Evolutionary conservation across 306 rosid species (phyloP), one percentile per base, ranked within the genome.

Genomic region (Cyclanthera cordifolia): DNA sequence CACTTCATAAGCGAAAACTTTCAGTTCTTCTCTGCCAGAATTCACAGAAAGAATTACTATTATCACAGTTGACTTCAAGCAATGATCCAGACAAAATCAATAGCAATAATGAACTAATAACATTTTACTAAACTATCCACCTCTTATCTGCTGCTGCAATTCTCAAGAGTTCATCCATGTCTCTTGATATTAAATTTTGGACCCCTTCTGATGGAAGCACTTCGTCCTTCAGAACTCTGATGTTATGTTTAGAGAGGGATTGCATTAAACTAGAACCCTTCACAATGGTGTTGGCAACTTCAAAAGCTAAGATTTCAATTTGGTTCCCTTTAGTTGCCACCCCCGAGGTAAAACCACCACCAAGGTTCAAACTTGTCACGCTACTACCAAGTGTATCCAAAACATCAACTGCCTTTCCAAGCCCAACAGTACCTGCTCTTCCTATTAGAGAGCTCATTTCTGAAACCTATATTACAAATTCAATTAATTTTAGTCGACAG

Each of bases 331-430:
- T 94, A n/a, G 84, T 90, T 72, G 89, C 76, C 70, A 87, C 82
- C 23, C 97, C 97, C 5, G 97, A 85, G 45, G 89, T 94, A 83
- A 94, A 94, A 71, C 92, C 90, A 76, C 91, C 78, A 59, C 79
- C 82, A 60, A 83, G 82, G 79, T 90, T 88, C 81, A 94, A 85
- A 82, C 73, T 88, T 57, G 97, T 88, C 91, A 94, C 86, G 75
- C 99, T 94, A 79, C 99, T 94, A 25, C 96, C 97, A 81, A 94
- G 87, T 21, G 97, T 94, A 81, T 94, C 97, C 89, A 94, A 82
- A 74, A 94, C 99, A 32, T 94, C 99, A 50, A 90, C 99, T 24
- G 99, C 99, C 83, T 94, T 94, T 77, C 99, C 99, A 69, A 94
- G 84, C 82, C 99, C 95, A 43, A 77, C 97, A 58, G 96, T 94